A percentile compares a stretch with the other conserved stretches of the same genome.
Evolutionary conservation across 2,329 filamentous ascomycete genomes (phyloP).

Genomic region (Aspergillus chevalieri): DNA sequence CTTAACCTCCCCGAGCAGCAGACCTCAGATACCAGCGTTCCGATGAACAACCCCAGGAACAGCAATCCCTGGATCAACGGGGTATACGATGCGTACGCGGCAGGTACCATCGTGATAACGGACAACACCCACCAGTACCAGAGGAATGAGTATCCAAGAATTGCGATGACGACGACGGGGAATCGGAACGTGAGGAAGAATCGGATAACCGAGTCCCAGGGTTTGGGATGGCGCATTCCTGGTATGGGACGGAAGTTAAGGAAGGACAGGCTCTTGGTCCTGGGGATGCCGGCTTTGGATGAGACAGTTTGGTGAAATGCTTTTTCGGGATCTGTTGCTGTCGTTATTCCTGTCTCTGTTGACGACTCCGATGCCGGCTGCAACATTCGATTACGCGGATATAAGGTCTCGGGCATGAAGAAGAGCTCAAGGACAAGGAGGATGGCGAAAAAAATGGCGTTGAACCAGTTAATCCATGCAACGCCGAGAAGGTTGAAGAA

Average conservation of each 20-base stretch:
- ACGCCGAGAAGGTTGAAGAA: constrained; percentile 45
- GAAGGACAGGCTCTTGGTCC: constrained; percentile 42
- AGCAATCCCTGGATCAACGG: constrained; percentile 49
- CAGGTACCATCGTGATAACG: constrained; percentile 49
- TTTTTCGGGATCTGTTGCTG: constrained; percentile 1
- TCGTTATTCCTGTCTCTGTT: constrained; percentile 15
- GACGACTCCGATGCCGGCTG: constrained; percentile 16
- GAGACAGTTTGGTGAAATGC: neutral
- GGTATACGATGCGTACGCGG: constrained; percentile 45
- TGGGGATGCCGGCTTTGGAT: constrained; percentile 16
- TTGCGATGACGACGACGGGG: constrained; percentile 40
- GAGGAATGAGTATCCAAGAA: constrained; percentile 47
- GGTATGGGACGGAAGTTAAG: constrained; percentile 44
- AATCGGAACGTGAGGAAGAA: constrained; percentile 46
- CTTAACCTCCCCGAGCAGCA: constrained; percentile 49
- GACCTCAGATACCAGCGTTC: constrained; percentile 48
- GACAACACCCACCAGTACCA: constrained; percentile 56
- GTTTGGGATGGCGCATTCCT: constrained; percentile 47
- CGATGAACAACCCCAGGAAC: constrained; percentile 50
- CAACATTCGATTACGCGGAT: constrained; percentile 49
- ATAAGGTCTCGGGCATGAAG: constrained; percentile 53
- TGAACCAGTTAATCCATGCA: constrained; percentile 52
- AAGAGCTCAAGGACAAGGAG: constrained; percentile 45
- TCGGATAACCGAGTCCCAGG: constrained; percentile 41
- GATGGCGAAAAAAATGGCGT: constrained; percentile 47